These are phyloP conservation scores for Pythium volutum DNA, from an alignment of 352 stramenopile species.

Conservation along the genomic window DNA sequence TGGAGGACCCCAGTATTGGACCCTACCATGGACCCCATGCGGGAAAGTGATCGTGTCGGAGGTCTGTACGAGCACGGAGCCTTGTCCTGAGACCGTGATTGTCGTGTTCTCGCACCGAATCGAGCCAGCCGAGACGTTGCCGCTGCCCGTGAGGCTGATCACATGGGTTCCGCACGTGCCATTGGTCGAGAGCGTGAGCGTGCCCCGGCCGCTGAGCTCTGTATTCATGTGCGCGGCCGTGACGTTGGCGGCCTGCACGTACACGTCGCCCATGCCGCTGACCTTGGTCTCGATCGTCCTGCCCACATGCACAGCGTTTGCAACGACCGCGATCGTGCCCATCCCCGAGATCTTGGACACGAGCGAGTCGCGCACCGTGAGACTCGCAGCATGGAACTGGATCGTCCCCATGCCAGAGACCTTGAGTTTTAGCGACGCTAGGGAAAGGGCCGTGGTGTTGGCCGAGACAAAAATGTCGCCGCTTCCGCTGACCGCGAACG, in stretches of 20 bases:
- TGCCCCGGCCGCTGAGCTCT: slow-evolving; percentile 46
- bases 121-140: slow-evolving; percentile 42
- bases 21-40: slow-evolving; percentile 7
- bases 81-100: slow-evolving; percentile 39
- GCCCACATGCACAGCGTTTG: slow-evolving; percentile 11
- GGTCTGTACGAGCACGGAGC: slow-evolving; percentile 47
- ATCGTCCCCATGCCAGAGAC: slow-evolving; percentile 19
- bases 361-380: slow-evolving; percentile 10
- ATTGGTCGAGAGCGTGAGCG: slow-evolving; percentile 38
- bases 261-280: slow-evolving; percentile 16
- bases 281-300: slow-evolving; percentile 19
- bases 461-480: slow-evolving; percentile 17
- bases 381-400: slow-evolving; percentile 34
- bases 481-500: slow-evolving; percentile 6
- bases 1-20: slow-evolving; percentile 19
- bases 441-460: slow-evolving; percentile 32
- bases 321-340: slow-evolving; percentile 14
- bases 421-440: slow-evolving; percentile 36
- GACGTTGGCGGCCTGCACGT: slow-evolving; percentile 26
- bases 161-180: slow-evolving; percentile 46
- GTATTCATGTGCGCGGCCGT: slow-evolving; percentile 31
- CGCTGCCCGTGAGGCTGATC: slow-evolving; percentile 44
- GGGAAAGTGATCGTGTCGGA: slow-evolving; percentile 29
- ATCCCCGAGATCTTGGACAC: slow-evolving; percentile 18
- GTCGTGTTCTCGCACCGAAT: slow-evolving; percentile 38